A percentile compares a stretch with the other conserved stretches of the same genome.
Evolutionary conservation across 2,329 filamentous ascomycete genomes (phyloP).

Genomic region (Nannizziopsis arthrosporioides): DNA sequence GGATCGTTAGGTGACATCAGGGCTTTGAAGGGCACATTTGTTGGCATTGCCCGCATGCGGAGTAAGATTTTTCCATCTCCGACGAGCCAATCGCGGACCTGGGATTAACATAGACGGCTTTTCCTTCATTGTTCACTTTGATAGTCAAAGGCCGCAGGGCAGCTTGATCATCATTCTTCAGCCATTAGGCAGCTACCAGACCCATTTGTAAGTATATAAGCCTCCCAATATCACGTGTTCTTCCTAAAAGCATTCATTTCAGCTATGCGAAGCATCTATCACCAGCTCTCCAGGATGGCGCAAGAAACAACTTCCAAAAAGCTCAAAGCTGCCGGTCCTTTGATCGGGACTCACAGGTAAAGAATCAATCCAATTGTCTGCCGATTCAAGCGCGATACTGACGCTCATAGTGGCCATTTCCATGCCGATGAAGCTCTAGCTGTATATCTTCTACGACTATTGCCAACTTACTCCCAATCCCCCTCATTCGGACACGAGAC

Average conservation of each 20-base stretch:
- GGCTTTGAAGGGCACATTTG: too few relatives aligned
- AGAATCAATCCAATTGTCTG: background rate
- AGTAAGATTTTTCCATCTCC: too few relatives aligned
- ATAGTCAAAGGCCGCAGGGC: too few relatives aligned
- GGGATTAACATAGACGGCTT: too few relatives aligned
- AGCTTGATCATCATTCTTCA: too few relatives aligned
- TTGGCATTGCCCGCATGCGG: too few relatives aligned
- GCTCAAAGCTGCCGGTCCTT: conserved; percentile 60
- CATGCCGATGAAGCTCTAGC: conserved; percentile 97
- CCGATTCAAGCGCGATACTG: conserved; percentile 1
- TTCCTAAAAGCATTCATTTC: background rate
- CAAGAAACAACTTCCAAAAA: conserved; percentile 62
- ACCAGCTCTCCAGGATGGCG: conserved; percentile 47
- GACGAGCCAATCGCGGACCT: too few relatives aligned
- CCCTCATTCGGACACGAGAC: conserved; percentile 80
- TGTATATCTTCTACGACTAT: conserved; percentile 84
- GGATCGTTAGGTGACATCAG: too few relatives aligned
- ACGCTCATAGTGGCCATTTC: conserved; percentile 62
- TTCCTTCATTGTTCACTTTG: too few relatives aligned
- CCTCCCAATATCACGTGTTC: background rate
- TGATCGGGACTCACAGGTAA: conserved; percentile 83
- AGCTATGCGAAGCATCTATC: conserved; percentile 24
- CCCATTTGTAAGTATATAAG: background rate
- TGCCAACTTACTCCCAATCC: conserved; percentile 66
- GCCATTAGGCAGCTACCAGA: too few relatives aligned